Evolutionary conservation across 2,329 filamentous ascomycete genomes (phyloP).

Genomic region (Parastagonospora avenae): DNA sequence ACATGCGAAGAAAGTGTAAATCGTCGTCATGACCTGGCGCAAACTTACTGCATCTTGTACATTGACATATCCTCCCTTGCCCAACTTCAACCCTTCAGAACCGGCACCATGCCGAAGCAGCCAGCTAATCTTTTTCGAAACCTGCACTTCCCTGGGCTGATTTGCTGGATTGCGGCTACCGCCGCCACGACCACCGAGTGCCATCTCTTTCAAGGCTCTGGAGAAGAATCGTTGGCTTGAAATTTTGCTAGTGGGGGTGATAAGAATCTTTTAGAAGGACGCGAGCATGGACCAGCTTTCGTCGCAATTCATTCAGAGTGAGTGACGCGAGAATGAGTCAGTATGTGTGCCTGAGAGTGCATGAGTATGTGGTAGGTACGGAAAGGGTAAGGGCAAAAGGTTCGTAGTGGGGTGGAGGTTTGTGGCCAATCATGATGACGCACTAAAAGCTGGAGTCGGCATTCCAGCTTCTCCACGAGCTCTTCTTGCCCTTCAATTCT

Average conservation of each 20-base stretch:
- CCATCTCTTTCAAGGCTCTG: slow-evolving; percentile 22
- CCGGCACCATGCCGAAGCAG: slow-evolving; percentile 67
- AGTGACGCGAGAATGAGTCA: slow-evolving; percentile 16
- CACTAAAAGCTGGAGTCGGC: not conserved
- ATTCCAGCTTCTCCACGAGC: too few relatives aligned
- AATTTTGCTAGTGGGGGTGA: slow-evolving; percentile 23
- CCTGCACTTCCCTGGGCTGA: slow-evolving; percentile 49
- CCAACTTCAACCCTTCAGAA: slow-evolving; percentile 63
- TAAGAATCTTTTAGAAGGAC: not conserved
- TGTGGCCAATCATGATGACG: not conserved
- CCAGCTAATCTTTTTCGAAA: slow-evolving; percentile 58
- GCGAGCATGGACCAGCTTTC: too few relatives aligned
- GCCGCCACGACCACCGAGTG: slow-evolving; percentile 39
- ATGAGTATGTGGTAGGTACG: slow-evolving; percentile 6
- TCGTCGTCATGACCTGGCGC: not conserved
- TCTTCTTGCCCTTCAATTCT: too few relatives aligned
- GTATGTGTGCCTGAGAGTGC: not conserved
- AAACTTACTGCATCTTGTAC: slow-evolving; percentile 62
- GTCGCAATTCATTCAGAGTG: not conserved
- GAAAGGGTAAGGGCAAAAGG: slow-evolving; percentile 7
- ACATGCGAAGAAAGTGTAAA: not conserved
- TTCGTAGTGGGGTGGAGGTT: slow-evolving; percentile 5
- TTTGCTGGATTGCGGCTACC: slow-evolving; percentile 45
- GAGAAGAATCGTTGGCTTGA: slow-evolving; percentile 15
- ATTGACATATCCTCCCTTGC: slow-evolving; percentile 64